phyloP scores from a whole-genome alignment of 1,284 basidiomycete species.

The Wolfiporia cocos region DNA sequence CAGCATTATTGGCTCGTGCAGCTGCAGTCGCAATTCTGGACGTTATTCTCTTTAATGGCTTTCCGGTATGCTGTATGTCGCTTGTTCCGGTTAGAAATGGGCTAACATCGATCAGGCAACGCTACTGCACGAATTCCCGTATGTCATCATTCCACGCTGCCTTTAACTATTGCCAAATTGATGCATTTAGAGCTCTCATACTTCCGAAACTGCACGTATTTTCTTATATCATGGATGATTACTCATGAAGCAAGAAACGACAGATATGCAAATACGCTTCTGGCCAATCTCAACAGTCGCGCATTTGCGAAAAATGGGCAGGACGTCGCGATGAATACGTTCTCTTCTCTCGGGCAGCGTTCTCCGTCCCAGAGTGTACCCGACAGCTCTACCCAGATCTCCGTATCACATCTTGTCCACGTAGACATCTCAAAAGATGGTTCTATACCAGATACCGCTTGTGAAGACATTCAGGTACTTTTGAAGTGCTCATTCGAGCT shows the following conservation, averaged over 20 bases:
- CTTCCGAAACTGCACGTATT: neutral
- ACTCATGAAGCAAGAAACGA: neutral
- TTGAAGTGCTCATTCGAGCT: no score
- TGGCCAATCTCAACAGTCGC: neutral
- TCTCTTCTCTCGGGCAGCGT: no score
- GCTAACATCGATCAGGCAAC: neutral
- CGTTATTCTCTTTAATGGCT: neutral
- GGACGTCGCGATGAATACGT: no score
- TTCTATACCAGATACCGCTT: no score
- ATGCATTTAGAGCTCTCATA: neutral
- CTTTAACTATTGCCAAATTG: neutral
- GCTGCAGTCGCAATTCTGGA: neutral
- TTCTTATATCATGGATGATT: neutral
- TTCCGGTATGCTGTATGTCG: neutral
- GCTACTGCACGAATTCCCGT: neutral
- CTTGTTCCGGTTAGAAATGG: neutral
- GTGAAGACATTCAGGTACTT: no score
- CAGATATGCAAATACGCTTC: slow-evolving; percentile 1
- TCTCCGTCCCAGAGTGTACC: no score
- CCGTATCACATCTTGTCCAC: no score
- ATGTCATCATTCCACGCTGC: neutral
- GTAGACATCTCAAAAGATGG: no score
- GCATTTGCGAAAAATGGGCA: no score
- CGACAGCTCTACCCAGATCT: no score
- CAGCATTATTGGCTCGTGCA: neutral